Percentiles rank a stretch among this genome's conserved stretches.
Evolutionary conservation across 805 yeast genomes (phyloP).

Genomic region (Cyberlindnera euphorbiae): DNA sequence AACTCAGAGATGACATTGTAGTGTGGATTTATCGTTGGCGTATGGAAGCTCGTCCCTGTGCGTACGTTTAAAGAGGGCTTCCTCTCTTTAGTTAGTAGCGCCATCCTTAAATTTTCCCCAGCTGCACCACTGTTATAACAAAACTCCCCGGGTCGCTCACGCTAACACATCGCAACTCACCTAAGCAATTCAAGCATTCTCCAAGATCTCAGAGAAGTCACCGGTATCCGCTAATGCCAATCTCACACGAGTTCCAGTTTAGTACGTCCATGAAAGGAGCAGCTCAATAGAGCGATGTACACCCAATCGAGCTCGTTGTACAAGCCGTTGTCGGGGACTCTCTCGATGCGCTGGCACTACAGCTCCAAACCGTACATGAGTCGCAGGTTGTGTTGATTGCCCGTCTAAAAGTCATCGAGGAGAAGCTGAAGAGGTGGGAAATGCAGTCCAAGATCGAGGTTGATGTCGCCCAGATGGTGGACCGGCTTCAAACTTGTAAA

Average conservation of each 20-base stretch:
- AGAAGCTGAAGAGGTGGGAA: slow-evolving; percentile 28
- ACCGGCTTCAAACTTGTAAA: slow-evolving; percentile 24
- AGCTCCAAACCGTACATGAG: slow-evolving; percentile 48
- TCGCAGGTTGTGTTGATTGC: slow-evolving; percentile 51
- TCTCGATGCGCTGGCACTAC: slow-evolving; percentile 45
- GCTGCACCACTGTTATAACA: too few species aligned
- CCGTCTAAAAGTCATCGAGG: slow-evolving; percentile 39
- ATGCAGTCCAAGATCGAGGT: slow-evolving; percentile 18
- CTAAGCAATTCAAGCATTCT: too few species aligned
- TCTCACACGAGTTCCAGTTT: slow-evolving; percentile 18
- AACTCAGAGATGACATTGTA: slow-evolving; percentile 21
- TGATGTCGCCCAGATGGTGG: slow-evolving; percentile 16
- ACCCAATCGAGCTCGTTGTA: slow-evolving; percentile 56
- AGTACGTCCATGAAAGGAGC: slow-evolving; percentile 2
- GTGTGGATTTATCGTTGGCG: slow-evolving; percentile 8
- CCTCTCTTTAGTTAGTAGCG: not conserved
- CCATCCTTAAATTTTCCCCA: too few species aligned
- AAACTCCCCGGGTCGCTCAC: too few species aligned
- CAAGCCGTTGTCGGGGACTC: slow-evolving; percentile 52
- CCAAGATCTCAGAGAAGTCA: too few species aligned
- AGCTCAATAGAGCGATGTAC: slow-evolving; percentile 32
- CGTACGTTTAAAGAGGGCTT: too few species aligned
- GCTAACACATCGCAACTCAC: too few species aligned
- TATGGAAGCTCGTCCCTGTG: too few species aligned
- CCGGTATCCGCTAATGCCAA: slow-evolving; percentile 7